phyloP scores from a whole-genome alignment of 2,329 filamentous ascomycete genomes.

The Fusarium brachygibbosum region DNA sequence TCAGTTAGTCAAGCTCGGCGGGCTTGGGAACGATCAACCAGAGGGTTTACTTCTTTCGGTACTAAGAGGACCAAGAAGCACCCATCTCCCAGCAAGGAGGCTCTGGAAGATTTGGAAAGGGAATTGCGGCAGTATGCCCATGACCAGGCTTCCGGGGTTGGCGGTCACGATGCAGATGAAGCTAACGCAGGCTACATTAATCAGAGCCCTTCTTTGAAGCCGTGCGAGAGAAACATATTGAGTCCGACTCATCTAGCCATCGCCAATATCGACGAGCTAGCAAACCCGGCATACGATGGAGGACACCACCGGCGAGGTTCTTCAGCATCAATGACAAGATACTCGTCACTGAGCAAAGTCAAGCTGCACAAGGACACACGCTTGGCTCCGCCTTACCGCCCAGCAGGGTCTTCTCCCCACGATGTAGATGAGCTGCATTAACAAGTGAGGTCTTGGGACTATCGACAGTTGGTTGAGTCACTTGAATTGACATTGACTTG shows the following conservation, averaged over 20 bases:
- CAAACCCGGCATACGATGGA: constrained; percentile 8
- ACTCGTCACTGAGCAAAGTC: background rate
- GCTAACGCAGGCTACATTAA: constrained; percentile 43
- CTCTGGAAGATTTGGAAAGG: constrained; percentile 55
- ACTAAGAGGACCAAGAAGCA: constrained; percentile 57
- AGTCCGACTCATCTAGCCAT: constrained; percentile 32
- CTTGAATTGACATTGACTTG: background rate
- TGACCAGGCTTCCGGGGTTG: constrained; percentile 33
- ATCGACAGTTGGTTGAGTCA: background rate
- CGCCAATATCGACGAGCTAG: constrained; percentile 34
- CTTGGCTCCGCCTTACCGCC: constrained; percentile 47
- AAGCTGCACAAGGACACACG: constrained; percentile 46
- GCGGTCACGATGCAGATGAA: constrained; percentile 50
- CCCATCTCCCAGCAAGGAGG: constrained; percentile 60
- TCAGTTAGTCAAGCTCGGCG: constrained; percentile 21
- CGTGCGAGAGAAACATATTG: constrained; percentile 51
- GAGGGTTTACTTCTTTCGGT: background rate
- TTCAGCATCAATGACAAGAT: constrained; percentile 26
- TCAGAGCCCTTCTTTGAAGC: constrained; percentile 31
- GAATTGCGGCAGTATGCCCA: constrained; percentile 53
- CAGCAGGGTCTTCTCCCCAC: constrained; percentile 41
- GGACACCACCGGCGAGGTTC: constrained; percentile 30
- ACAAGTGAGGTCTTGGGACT: background rate
- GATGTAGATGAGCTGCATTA: constrained; percentile 56
- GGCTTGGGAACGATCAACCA: constrained; percentile 6